Base-by-base conservation (phyloP, 2,329 filamentous ascomycete species). In the Alternaria arborescens region DNA sequence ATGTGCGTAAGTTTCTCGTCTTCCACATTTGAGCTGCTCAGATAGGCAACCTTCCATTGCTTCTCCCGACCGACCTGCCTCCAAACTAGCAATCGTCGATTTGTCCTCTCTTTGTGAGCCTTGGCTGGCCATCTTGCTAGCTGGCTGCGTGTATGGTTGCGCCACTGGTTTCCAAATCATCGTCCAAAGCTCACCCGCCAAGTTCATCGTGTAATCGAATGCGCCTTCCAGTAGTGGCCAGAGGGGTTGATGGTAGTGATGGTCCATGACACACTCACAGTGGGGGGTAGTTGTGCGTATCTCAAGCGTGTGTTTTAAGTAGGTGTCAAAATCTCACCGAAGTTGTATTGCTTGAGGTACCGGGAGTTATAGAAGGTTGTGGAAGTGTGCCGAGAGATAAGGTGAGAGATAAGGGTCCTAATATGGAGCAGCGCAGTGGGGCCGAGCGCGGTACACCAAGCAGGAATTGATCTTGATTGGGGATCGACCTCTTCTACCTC, bases 141-240 rank as follows among this genome's bases (percentile, higher is more conserved):
- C 36, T 7, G 46, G 3, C 18, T 40, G 40, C 18, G 10, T 22
- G 12, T 8, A 44, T 7, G 32, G n/a, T 12, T 36, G 30, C 18
- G 52, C 42, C 10, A 8, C 11, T 22, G 53, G 24, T 42, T 20
- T 60, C 60, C 64, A 67, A 8, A 67, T 53, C 64, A 69, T 67
- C 0, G 42, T 26, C 66, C 64, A 69, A 2, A 52, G 53, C 14
- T 69, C 66, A 16, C 61, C 60, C 12, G 55, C 58, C 5, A 69
- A 8, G 20, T 69, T 67, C 48, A 65, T 58, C 4, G 52, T 60
- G 32, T 67, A 65, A 16, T 67, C 63, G 11, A 60, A 60, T 12
- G 64, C 56, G 41, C 66, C 66, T 30, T 69, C 62, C 8, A 69
- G 24, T 52, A 69, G 58, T 1, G 66, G 66, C 66, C 64, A 67